Evolutionary conservation across 108 stramenopile species (phyloP).

Genomic region (Ochromonas danica): DNA sequence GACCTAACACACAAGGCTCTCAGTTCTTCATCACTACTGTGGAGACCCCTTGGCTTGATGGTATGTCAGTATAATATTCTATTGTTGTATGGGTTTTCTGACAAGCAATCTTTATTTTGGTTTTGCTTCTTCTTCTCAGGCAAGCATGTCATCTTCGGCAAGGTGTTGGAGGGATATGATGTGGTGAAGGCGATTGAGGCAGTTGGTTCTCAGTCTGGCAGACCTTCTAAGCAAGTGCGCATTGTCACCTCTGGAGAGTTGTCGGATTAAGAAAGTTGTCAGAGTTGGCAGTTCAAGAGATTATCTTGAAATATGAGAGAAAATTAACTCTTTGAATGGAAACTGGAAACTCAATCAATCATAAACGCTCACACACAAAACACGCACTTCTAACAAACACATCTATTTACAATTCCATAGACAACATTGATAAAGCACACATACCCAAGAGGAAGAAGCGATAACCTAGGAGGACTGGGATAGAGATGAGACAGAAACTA

Average conservation of each 20-base stretch:
- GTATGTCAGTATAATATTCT: slow-evolving; percentile 54
- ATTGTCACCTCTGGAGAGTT: slow-evolving; percentile 25
- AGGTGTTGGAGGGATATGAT: slow-evolving; percentile 36
- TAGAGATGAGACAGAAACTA: too few species aligned
- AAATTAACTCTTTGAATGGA: too few species aligned
- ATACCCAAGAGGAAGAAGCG: too few species aligned
- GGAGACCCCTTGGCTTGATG: slow-evolving; percentile 89
- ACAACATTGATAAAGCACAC: too few species aligned
- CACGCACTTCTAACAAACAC: too few species aligned
- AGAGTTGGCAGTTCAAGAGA: too few species aligned
- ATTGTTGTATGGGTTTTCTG: not conserved
- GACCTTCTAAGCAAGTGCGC: slow-evolving; percentile 12
- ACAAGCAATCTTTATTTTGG: not conserved
- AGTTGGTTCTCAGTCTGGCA: slow-evolving; percentile 39
- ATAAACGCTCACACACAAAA: too few species aligned
- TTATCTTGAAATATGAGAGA: too few species aligned
- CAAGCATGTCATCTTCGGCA: slow-evolving; percentile 88
- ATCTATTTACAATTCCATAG: too few species aligned
- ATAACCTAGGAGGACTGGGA: too few species aligned
- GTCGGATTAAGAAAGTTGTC: not conserved
- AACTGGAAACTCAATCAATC: too few species aligned
- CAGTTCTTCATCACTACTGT: slow-evolving; percentile 95
- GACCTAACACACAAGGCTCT: slow-evolving; percentile 85
- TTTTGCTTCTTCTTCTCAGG: slow-evolving; percentile 40
- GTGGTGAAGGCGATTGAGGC: slow-evolving; percentile 70